phyloP scores from a whole-genome alignment of 2,329 filamentous ascomycete genomes.

The Simplicillium sp. region DNA sequence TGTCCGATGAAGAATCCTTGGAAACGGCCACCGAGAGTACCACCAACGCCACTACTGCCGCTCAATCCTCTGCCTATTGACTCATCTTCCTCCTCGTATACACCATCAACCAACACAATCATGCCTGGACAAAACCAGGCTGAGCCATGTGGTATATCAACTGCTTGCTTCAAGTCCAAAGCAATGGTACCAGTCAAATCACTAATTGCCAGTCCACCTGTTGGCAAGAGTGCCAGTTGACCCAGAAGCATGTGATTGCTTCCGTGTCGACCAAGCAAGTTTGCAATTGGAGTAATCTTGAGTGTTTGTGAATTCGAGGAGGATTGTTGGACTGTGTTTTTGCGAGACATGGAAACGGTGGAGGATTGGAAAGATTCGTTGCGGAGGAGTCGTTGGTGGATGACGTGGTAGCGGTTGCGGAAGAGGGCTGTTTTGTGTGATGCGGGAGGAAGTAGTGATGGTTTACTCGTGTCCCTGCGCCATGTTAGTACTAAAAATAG shows the following conservation, averaged over 20 bases:
- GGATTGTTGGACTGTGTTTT: constrained; percentile 45
- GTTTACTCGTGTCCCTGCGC: constrained; percentile 48
- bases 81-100: constrained; percentile 90
- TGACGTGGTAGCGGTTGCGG: constrained; percentile 81
- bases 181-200: constrained; percentile 84
- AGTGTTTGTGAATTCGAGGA: constrained; percentile 61
- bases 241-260: constrained; percentile 81
- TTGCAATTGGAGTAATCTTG: constrained; percentile 79
- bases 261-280: constrained; percentile 68
- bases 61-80: constrained; percentile 60
- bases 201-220: constrained; percentile 71
- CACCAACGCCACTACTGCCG: constrained; percentile 73
- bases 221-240: constrained; percentile 70
- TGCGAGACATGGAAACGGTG: constrained; percentile 53
- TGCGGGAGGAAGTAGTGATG: constrained; percentile 65
- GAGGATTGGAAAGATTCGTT: constrained; percentile 90
- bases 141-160: constrained; percentile 73
- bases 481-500: constrained; percentile 10
- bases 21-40: constrained; percentile 85
- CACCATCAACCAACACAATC: constrained; percentile 88
- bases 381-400: constrained; percentile 83
- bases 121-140: constrained; percentile 93
- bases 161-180: constrained; percentile 72
- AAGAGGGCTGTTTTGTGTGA: constrained; percentile 79
- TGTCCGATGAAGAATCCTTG: constrained; percentile 85